Evolutionary conservation across 805 yeast species (phyloP).

Genomic region (Nakazawaea anatomiae): DNA sequence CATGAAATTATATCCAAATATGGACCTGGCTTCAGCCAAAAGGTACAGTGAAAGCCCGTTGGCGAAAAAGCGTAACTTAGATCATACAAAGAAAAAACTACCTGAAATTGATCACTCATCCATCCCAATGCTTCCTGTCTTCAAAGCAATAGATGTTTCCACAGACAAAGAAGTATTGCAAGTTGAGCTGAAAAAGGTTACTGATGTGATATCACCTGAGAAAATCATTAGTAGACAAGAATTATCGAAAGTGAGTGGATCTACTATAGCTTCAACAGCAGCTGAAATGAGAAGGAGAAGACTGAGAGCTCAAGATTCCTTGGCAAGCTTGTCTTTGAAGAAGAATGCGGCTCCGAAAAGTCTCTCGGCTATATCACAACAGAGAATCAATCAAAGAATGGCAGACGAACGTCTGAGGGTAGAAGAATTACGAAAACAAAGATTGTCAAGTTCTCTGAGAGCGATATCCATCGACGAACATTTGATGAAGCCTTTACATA

Average conservation of each 20-base stretch:
- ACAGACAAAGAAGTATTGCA: not conserved
- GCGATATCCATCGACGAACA: conserved; percentile 7
- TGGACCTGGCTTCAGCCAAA: conserved; percentile 6
- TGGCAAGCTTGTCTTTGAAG: conserved; percentile 4
- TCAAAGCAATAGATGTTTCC: not conserved
- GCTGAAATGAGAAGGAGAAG: conserved; percentile 5
- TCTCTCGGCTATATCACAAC: not conserved
- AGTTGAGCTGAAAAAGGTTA: not conserved
- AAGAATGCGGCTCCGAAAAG: not conserved
- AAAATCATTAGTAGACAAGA: conserved; percentile 6
- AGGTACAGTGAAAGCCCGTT: conserved; percentile 7
- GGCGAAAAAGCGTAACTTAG: not conserved
- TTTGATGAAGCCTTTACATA: conserved; percentile 4
- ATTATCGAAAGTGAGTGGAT: not conserved
- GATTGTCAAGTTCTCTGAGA: conserved; percentile 1
- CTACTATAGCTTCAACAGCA: not conserved
- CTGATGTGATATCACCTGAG: conserved; percentile 1
- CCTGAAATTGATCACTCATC: not conserved
- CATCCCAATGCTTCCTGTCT: conserved; percentile 5
- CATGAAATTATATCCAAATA: not conserved
- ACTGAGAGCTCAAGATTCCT: conserved; percentile 1
- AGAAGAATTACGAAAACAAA: conserved; percentile 5
- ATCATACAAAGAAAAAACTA: not conserved
- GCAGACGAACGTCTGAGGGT: conserved; percentile 9
- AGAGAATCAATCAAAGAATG: conserved; percentile 7